A percentile compares a stretch with the other conserved stretches of the same genome.
phyloP scores from a whole-genome alignment of 257 asterid species.

The Petunia axillaris region DNA sequence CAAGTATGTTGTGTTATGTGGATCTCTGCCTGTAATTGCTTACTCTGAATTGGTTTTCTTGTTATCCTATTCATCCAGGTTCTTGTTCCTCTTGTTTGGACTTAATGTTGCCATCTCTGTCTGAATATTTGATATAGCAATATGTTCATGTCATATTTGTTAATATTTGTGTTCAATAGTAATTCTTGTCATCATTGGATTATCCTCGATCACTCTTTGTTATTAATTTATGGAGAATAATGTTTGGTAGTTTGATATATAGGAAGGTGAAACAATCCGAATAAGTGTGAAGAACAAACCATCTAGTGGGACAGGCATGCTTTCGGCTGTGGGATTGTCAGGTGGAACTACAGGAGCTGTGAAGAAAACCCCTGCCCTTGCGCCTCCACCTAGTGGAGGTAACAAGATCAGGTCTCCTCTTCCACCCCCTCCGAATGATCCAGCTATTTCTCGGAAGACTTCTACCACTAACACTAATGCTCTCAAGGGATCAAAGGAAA shows the following conservation, averaged over 20 bases:
- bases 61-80: constrained; percentile 5
- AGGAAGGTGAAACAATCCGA: constrained; percentile 98
- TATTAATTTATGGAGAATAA: constrained; percentile 7
- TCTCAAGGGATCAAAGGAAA: constrained; percentile 48
- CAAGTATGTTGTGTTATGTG: constrained; percentile 1
- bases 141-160: neutral
- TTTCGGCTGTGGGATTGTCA: constrained; percentile 74
- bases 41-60: neutral
- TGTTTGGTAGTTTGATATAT: constrained; percentile 31
- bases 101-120: neutral
- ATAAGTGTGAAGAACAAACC: constrained; percentile 88
- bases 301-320: constrained; percentile 86
- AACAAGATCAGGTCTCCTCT: constrained; percentile 80
- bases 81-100: neutral
- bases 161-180: neutral
- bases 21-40: neutral
- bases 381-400: constrained; percentile 82
- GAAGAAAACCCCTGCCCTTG: constrained; percentile 67
- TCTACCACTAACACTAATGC: constrained; percentile 39
- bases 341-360: constrained; percentile 56
- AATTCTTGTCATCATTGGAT: neutral
- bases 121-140: neutral
- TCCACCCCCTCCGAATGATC: constrained; percentile 94
- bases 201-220: neutral
- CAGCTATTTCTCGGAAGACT: constrained; percentile 55